A percentile compares a stretch with the other conserved stretches of the same genome.
Evolutionary conservation across 257 asterid genomes (phyloP).

Genomic region (Solanum chilense): DNA sequence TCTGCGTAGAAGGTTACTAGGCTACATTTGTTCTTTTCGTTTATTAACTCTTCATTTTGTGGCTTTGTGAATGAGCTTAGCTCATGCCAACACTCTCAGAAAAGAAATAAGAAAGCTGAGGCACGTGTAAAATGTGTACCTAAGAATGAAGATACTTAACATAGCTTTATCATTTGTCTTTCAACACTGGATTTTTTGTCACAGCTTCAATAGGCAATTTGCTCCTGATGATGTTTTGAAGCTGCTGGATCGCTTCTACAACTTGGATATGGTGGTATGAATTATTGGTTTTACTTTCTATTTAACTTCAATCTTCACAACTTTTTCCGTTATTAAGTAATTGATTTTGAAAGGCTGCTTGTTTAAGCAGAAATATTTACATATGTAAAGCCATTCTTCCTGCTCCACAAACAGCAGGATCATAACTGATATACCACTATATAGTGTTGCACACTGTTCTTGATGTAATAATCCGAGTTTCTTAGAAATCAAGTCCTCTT

Average conservation of each 20-base stretch:
- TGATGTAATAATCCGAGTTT: not conserved
- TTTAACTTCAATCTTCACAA: not conserved
- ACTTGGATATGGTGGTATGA: slow-evolving; percentile 94
- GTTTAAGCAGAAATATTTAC: not conserved
- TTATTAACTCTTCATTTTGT: not conserved
- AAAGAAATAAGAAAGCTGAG: not conserved
- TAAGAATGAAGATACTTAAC: not conserved
- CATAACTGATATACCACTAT: not conserved
- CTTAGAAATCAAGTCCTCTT: not conserved
- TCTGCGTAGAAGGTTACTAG: slow-evolving; percentile 46
- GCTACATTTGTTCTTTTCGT: not conserved
- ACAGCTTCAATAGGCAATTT: slow-evolving; percentile 76
- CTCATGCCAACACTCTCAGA: not conserved
- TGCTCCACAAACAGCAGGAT: not conserved
- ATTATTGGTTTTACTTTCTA: not conserved
- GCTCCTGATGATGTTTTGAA: slow-evolving; percentile 72
- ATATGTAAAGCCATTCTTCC: not conserved
- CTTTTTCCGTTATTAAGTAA: not conserved
- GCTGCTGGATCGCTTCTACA: slow-evolving; percentile 82
- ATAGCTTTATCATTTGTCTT: not conserved
- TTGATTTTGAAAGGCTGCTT: not conserved
- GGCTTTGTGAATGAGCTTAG: not conserved
- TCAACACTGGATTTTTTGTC: not conserved
- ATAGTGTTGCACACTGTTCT: not conserved
- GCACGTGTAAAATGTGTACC: not conserved